These are phyloP conservation scores for Musa itinerans DNA, from an alignment of 176 grass and related monocot species.

Conservation along the genomic window DNA sequence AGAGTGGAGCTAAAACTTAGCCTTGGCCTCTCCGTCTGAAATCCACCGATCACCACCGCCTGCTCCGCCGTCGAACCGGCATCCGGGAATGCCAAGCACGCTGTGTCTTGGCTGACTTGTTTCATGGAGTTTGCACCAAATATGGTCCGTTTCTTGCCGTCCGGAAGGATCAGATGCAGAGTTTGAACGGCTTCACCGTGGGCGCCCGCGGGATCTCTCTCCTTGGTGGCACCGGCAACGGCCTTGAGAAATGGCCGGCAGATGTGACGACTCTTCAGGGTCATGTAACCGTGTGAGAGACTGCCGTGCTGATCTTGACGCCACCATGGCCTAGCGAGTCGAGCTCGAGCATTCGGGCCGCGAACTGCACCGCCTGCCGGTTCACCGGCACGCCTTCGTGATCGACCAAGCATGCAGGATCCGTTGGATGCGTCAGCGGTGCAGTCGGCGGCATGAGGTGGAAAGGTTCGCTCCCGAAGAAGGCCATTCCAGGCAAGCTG, in stretches of 20 bases:
- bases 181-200: conserved; percentile 29
- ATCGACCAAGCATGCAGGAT: neutral
- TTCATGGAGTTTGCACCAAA: conserved; percentile 42
- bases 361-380: neutral
- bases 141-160: conserved; percentile 40
- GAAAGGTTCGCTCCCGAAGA: too few relatives aligned
- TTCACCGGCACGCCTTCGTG: neutral
- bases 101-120: conserved; percentile 19
- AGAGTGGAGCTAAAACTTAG: conserved; percentile 29
- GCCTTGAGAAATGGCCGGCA: conserved; percentile 30
- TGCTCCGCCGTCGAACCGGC: conserved; percentile 4
- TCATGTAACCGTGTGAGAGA: conserved; percentile 22
- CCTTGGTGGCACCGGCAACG: conserved; percentile 17
- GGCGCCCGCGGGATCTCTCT: conserved; percentile 3
- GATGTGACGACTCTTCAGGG: conserved; percentile 27
- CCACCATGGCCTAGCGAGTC: neutral
- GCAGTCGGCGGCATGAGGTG: neutral
- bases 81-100: conserved; percentile 34
- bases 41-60: conserved; percentile 38
- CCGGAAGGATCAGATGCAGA: conserved; percentile 38
- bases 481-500: too few relatives aligned
- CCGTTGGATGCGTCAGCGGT: neutral
- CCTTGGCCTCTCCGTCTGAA: conserved; percentile 43
- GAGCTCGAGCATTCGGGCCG: neutral
- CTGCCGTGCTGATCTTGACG: conserved; percentile 20